A percentile compares a stretch with the other conserved stretches of the same genome.
phyloP scores from a whole-genome alignment of 768 basidiomycete genomes.

The Hebeloma cylindrosporum region DNA sequence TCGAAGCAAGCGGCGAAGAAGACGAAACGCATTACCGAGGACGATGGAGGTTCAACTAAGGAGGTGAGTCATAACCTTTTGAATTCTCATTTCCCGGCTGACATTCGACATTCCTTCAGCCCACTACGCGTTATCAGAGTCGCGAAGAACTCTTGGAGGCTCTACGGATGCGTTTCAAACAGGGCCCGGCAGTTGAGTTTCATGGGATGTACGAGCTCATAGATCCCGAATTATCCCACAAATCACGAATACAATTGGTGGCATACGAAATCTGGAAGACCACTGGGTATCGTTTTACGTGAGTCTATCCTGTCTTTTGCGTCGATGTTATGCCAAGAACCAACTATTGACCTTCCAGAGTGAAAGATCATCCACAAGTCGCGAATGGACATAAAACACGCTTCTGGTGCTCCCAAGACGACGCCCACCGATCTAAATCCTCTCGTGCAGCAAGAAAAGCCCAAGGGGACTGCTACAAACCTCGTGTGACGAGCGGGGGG shows the following conservation, averaged over 20 bases:
- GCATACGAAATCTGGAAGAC: slow-evolving; percentile 47
- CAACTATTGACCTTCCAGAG: slow-evolving; percentile 26
- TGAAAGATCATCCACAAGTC: slow-evolving; percentile 49
- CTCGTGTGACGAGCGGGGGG: slow-evolving; percentile 37
- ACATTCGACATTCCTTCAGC: slow-evolving; percentile 19
- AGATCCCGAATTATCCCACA: slow-evolving; percentile 34
- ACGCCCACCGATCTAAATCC: slow-evolving; percentile 42
- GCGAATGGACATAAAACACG: slow-evolving; percentile 50
- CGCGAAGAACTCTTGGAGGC: slow-evolving; percentile 33
- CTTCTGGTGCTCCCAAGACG: slow-evolving; percentile 53
- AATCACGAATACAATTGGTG: slow-evolving; percentile 41
- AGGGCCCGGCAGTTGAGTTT: slow-evolving; percentile 39
- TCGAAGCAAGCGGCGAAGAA: slow-evolving; percentile 22
- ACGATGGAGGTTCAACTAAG: slow-evolving; percentile 20
- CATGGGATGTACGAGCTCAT: slow-evolving; percentile 38
- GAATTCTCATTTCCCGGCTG: too few relatives aligned
- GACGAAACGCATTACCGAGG: slow-evolving; percentile 22
- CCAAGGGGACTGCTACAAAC: slow-evolving; percentile 29
- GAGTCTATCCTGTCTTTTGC: slow-evolving; percentile 17
- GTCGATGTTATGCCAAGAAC: not conserved
- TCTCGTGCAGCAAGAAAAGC: slow-evolving; percentile 29
- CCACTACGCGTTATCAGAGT: slow-evolving; percentile 28
- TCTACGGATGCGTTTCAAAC: slow-evolving; percentile 32
- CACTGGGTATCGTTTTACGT: slow-evolving; percentile 54
- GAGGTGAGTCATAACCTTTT: slow-evolving; percentile 18